Evolutionary conservation across 805 yeast species (phyloP), one percentile per base, ranked within the genome.

Genomic region (Torulaspora delbrueckii): DNA sequence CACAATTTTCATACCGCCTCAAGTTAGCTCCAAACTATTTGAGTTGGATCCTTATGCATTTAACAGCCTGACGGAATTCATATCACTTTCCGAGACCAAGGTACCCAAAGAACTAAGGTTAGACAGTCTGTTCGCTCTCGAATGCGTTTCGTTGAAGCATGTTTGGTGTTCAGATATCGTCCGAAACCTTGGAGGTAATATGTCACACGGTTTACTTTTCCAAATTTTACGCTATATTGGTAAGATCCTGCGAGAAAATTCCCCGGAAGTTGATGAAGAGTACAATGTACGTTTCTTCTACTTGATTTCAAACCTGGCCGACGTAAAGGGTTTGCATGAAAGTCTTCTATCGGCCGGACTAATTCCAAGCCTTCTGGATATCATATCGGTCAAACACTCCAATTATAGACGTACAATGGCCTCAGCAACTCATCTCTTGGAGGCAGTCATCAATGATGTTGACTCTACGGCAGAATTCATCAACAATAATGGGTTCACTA

Each of bases 111-210:
- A 72, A 1, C 71, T 86, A 2, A 74, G 82, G 47, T 65, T 75
- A 35, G 75, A 81, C 34, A 86, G 91, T 1, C 62, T 82, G 40
- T 77, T 79, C 48, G 77, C 90, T 0, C 70, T 90, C 42, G 85
- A 84, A 50, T 77, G 82, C 50, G 78, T 87, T 5, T 76, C 95
- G 1, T 69, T 76, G 16, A 81, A 79, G 56, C 79, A 79, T 38
- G 74, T 75, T 3, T 84, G 89, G 78, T 82, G 90, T 13, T 73
- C 82, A 40, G 96, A 89, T 53, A 73, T 90, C 18, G 72, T 89
- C 43, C 74, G 88, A 47, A 81, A 86, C 9, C 63, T 89, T 52
- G 87, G 93, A 16, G 96, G 93, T 8, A 87, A 87, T 60, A 88
- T 90, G 32, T 80, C 82, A 49, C 96, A 90, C 64, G 97, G 97